A percentile compares a stretch with the other conserved stretches of the same genome.
Conservation (phyloP, 306 rosid genomes). For the Dryas drummondii region DNA sequence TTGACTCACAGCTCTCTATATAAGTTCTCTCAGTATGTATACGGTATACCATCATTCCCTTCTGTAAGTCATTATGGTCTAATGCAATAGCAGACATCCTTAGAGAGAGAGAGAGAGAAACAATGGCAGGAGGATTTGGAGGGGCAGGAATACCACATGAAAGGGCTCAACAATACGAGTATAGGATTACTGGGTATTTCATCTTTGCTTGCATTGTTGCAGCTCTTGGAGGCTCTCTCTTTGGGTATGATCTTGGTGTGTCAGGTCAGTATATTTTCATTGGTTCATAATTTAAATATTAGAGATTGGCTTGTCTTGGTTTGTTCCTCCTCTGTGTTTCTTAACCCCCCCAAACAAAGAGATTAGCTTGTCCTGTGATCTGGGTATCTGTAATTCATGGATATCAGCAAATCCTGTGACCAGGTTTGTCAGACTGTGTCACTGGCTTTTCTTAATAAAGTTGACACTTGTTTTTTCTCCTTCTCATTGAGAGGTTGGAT, state of each 20-base stretch:
- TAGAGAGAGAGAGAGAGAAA: background rate
- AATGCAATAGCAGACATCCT: background rate
- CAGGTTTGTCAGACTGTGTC: background rate
- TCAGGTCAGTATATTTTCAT: conserved; percentile 52
- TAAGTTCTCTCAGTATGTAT: background rate
- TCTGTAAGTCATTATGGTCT: background rate
- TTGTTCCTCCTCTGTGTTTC: background rate
- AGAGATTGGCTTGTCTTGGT: background rate
- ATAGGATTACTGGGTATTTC: conserved; percentile 61
- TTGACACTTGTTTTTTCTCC: background rate
- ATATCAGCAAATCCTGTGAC: background rate
- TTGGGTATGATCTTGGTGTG: conserved; percentile 94
- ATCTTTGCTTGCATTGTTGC: conserved; percentile 69
- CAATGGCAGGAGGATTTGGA: conserved; percentile 65
- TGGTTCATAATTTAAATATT: background rate
- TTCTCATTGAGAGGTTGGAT: background rate
- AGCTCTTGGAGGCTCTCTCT: conserved; percentile 85
- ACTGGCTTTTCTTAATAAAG: background rate
- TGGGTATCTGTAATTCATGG: conserved; percentile 15
- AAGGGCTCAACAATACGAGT: conserved; percentile 73
- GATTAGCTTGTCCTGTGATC: background rate
- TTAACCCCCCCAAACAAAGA: background rate
- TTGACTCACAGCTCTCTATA: background rate
- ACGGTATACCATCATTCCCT: background rate
- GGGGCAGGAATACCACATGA: conserved; percentile 28